Base-by-base conservation (phyloP, 2,329 filamentous ascomycete species). In the Phaeosphaeriaceae sp. region DNA sequence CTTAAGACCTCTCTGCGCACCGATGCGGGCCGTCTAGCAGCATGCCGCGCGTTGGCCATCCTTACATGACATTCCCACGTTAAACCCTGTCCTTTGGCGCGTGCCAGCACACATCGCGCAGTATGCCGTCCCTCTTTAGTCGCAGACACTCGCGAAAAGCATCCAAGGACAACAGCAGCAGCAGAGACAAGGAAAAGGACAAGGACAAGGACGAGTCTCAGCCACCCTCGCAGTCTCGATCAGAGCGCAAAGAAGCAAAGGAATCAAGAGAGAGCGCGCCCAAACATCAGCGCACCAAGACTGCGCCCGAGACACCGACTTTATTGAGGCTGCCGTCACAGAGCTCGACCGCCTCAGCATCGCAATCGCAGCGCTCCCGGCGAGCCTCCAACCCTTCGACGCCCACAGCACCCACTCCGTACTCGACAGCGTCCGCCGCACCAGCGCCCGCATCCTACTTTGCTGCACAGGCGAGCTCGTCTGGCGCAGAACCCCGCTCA, bases 311-410 rank as follows among this genome's bases (percentile, higher is more conserved):
- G 25, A 50, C 65, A 24, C 69, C 70, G 22, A 61, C 65, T 15
- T 66, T 76, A 21, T 48, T 74, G 67, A 74, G 74, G 62, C 66
- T 76, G 57, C 73, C 73, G 20, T 74, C 73, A 4, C 55, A 58
- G 33, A 67, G 53, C 55, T 68, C 69, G 11, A 55, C 59, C 22
- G 56, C 68, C 19, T 58, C 73, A n/a, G 56, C 65, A n/a, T 62
- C 68, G 13, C 51, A 61, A 11, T 62, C 68, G 13, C 51, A 61
- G 27, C 71, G 66, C 51, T 59, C 58, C 40, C 68, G 67, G 54
- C 67, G 70, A 47, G 56, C 58, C 31, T 68, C 68, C 31, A 67
- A 67, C 66, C 71, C 72, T 60, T 66, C 71, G 58, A 67, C 71
- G n/a, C 69, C 70, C 21, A 68, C 65, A 4, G 66, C 57, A 56